phyloP scores from a whole-genome alignment of 331 rosid genomes.

The Malus hybrid region DNA sequence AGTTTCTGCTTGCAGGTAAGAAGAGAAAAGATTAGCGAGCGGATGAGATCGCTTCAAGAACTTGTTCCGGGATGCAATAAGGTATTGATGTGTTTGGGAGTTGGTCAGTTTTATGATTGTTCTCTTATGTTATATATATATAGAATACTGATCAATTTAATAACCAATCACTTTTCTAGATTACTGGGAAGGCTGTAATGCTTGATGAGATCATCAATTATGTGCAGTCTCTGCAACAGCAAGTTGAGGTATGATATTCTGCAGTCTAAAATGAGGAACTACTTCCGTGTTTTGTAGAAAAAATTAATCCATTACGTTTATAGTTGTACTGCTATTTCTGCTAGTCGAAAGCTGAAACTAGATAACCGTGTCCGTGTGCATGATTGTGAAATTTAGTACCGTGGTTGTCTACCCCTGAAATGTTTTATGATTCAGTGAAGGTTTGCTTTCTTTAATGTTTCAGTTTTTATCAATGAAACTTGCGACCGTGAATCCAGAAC shows the following conservation, averaged over 20 bases:
- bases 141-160: conserved; percentile 1
- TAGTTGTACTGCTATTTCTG: not conserved
- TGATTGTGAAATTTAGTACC: not conserved
- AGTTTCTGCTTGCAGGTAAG: conserved; percentile 54
- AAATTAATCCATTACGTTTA: not conserved
- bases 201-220: conserved; percentile 96
- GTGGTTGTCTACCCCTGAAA: not conserved
- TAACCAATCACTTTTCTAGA: conserved; percentile 38
- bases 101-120: conserved; percentile 3
- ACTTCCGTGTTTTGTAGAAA: not conserved
- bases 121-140: conserved; percentile 2
- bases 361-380: not conserved
- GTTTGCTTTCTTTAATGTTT: conserved; percentile 17
- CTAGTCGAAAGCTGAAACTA: not conserved
- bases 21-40: conserved; percentile 95
- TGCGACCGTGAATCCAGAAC: conserved; percentile 92
- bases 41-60: conserved; percentile 98
- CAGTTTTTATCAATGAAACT: conserved; percentile 99
- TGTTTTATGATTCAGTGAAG: not conserved
- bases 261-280: not conserved
- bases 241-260: conserved; percentile 50
- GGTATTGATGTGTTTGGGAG: conserved; percentile 30
- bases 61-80: conserved; percentile 99
- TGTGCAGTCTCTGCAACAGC: conserved; percentile 94
- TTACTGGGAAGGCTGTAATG: conserved; percentile 96